A percentile compares a stretch with the other conserved stretches of the same genome.
Conservation (phyloP, 768 basidiomycete genomes). For the Russula griseocarnosa region DNA sequence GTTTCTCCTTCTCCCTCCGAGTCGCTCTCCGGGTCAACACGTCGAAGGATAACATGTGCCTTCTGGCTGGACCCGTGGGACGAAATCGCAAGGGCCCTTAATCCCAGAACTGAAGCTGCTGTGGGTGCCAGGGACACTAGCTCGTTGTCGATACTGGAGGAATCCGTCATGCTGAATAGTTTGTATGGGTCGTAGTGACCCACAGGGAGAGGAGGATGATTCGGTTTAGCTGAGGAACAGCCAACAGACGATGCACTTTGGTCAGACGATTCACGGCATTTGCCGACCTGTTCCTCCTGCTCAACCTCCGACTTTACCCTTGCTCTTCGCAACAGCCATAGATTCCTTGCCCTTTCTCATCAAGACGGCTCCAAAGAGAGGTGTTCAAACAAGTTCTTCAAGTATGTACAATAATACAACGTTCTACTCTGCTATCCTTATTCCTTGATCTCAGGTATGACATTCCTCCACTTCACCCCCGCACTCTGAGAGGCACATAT, state of each 20-base stretch:
- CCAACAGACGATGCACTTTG: constrained; percentile 18
- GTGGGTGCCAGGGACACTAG: constrained; percentile 31
- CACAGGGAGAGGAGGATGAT: constrained; percentile 21
- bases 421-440: not conserved
- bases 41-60: constrained; percentile 62
- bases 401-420: not conserved
- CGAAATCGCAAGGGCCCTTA: constrained; percentile 60
- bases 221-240: constrained; percentile 15
- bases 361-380: not conserved
- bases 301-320: not conserved
- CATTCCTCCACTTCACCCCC: constrained; percentile 51
- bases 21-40: constrained; percentile 50
- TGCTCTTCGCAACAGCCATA: not conserved
- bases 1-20: constrained; percentile 42
- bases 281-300: constrained; percentile 2
- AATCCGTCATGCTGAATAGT: constrained; percentile 24
- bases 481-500: constrained; percentile 47
- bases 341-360: not conserved
- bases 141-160: constrained; percentile 19
- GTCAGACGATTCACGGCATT: constrained; percentile 18
- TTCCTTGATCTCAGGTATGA: constrained; percentile 43
- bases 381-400: not conserved
- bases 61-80: constrained; percentile 63
- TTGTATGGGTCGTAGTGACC: constrained; percentile 27
- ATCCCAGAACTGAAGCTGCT: constrained; percentile 54